A percentile compares a stretch with the other conserved stretches of the same genome.
Evolutionary conservation across 2,329 filamentous ascomycete genomes (phyloP).

Genomic region (Claviceps capensis): DNA sequence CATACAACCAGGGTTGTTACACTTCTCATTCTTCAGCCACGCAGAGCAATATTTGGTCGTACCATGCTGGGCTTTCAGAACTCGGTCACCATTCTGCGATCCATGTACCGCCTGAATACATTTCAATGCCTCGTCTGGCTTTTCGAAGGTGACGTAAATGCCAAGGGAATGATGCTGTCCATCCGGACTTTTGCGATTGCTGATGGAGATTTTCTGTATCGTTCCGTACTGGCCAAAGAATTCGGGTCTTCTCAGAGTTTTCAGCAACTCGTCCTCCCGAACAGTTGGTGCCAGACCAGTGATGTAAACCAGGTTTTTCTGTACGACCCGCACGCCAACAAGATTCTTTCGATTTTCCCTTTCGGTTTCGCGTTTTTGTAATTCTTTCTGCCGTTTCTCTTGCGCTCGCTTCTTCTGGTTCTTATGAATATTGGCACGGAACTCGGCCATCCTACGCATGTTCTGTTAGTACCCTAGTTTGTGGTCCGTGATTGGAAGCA

Average conservation of each 20-base stretch:
- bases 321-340: slow-evolving; percentile 86
- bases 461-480: slow-evolving; percentile 3
- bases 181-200: slow-evolving; percentile 72
- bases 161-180: slow-evolving; percentile 77
- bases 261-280: slow-evolving; percentile 80
- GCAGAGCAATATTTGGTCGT: slow-evolving; percentile 99
- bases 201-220: slow-evolving; percentile 97
- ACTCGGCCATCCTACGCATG: slow-evolving; percentile 49
- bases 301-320: slow-evolving; percentile 98
- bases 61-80: slow-evolving; percentile 65
- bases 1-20: slow-evolving; percentile 93
- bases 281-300: slow-evolving; percentile 86
- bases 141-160: slow-evolving; percentile 96
- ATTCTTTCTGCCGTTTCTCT: slow-evolving; percentile 79
- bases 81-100: slow-evolving; percentile 76
- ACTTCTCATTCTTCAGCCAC: slow-evolving; percentile 86
- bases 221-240: slow-evolving; percentile 98
- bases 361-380: slow-evolving; percentile 90
- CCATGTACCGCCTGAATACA: slow-evolving; percentile 91
- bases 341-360: slow-evolving; percentile 92
- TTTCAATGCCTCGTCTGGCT: slow-evolving; percentile 73
- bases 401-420: slow-evolving; percentile 85
- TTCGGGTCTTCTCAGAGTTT: slow-evolving; percentile 76
- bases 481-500: background rate
- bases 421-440: slow-evolving; percentile 68